These are phyloP conservation scores for Jatropha podagrica DNA, from an alignment of 441 rosid genomes.

Conservation along the genomic window DNA sequence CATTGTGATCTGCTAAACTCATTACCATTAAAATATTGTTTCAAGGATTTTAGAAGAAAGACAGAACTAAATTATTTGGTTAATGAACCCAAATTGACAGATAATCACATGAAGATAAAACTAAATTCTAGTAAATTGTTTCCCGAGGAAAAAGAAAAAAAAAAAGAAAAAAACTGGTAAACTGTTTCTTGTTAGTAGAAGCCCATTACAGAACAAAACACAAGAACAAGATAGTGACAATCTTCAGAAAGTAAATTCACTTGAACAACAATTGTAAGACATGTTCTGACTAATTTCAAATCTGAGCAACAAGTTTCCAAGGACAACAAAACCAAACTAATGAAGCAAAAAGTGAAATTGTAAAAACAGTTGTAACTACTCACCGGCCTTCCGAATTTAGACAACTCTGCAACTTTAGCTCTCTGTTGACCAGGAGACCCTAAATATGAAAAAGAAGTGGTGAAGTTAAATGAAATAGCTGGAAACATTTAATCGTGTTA, in stretches of 20 bases:
- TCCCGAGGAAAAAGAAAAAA: too few species aligned
- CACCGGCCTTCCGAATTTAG: conserved; percentile 82
- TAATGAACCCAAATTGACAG: background rate
- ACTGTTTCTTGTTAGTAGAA: background rate
- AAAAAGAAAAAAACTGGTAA: too few species aligned
- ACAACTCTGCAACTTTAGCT: conserved; percentile 65
- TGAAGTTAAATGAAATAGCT: background rate
- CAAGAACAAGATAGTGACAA: background rate
- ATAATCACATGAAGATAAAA: conserved; percentile 5
- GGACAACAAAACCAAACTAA: background rate
- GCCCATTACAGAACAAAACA: background rate
- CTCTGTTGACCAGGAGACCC: conserved; percentile 76
- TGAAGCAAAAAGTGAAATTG: background rate
- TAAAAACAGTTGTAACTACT: conserved; percentile 27
- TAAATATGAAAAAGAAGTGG: conserved; percentile 19
- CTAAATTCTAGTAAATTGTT: background rate
- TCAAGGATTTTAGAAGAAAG: background rate
- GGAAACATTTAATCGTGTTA: background rate
- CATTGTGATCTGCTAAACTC: background rate
- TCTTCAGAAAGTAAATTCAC: background rate
- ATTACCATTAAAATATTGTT: background rate
- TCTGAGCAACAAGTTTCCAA: background rate
- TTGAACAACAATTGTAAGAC: background rate
- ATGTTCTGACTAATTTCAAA: background rate
- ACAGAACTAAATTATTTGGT: background rate